These are phyloP conservation scores for Sarocladiaceae sp. DNA, from an alignment of 2,329 filamentous ascomycete genomes.

Conservation along the genomic window DNA sequence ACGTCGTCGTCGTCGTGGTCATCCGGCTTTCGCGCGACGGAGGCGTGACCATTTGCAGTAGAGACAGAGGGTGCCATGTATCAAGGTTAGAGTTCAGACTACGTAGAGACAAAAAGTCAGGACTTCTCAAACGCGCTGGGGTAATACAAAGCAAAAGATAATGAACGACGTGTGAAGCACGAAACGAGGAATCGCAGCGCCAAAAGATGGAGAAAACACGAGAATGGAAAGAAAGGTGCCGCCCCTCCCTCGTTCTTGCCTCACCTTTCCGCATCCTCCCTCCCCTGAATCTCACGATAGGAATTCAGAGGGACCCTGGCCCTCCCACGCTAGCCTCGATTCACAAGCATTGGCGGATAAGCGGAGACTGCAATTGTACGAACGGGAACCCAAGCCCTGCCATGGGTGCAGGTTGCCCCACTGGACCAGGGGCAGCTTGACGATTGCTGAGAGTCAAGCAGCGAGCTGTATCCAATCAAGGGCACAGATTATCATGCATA, in stretches of 20 bases:
- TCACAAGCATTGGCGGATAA: background rate
- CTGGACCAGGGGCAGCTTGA: background rate
- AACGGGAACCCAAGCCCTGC: background rate
- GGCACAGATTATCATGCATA: background rate
- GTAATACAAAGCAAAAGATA: background rate
- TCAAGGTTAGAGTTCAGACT: background rate
- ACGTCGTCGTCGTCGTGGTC: conserved; percentile 8
- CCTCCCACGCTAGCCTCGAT: conserved; percentile 1
- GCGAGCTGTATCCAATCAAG: conserved; percentile 6
- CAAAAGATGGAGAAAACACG: background rate
- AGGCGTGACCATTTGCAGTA: conserved; percentile 4
- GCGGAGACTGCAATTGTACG: background rate
- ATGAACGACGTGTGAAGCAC: background rate
- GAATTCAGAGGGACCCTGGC: too few species aligned
- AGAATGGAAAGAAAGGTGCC: background rate
- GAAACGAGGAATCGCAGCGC: background rate
- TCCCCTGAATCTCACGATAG: conserved; percentile 9
- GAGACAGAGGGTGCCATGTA: conserved; percentile 7
- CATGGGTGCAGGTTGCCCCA: background rate
- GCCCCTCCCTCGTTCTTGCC: background rate
- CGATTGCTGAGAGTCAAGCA: too few species aligned
- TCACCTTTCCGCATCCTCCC: background rate
- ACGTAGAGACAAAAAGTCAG: too few species aligned
- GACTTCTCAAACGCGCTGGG: too few species aligned
- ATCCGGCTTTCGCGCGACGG: conserved; percentile 2